Percentiles rank a stretch among this genome's conserved stretches.
Evolutionary conservation across 1,284 basidiomycete genomes (phyloP).

Genomic region (Exsudoporus floridanus): DNA sequence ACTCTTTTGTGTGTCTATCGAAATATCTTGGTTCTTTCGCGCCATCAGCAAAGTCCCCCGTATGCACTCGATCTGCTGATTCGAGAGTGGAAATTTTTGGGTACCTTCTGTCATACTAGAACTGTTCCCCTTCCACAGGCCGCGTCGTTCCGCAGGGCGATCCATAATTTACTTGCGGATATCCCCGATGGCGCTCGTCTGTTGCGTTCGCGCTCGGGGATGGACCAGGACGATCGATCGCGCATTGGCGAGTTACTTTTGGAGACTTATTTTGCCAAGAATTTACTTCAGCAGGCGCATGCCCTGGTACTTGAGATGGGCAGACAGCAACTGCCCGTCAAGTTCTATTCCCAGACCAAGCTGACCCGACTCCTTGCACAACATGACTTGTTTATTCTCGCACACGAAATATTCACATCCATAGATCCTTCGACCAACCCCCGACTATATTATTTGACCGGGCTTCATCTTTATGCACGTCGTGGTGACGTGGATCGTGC

Average conservation of each 20-base stretch:
- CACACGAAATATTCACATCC: constrained; percentile 44
- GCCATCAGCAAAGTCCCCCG: constrained; percentile 37
- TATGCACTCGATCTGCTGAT: constrained; percentile 47
- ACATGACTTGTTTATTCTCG: constrained; percentile 41
- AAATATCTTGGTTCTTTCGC: constrained; percentile 42
- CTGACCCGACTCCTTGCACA: constrained; percentile 49
- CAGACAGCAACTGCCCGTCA: constrained; percentile 36
- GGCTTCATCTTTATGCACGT: constrained; percentile 51
- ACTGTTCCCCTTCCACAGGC: constrained; percentile 11
- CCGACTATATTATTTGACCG: constrained; percentile 41
- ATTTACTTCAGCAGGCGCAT: constrained; percentile 41
- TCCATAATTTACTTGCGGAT: constrained; percentile 32
- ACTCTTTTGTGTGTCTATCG: constrained; percentile 40
- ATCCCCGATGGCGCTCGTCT: constrained; percentile 37
- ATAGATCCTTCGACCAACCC: constrained; percentile 25
- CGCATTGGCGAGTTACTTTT: constrained; percentile 44
- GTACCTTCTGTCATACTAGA: constrained; percentile 29
- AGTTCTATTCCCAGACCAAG: constrained; percentile 32
- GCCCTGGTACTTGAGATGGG: constrained; percentile 46
- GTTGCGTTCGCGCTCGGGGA: constrained; percentile 33
- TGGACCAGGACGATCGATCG: constrained; percentile 30
- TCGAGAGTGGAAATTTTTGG: constrained; percentile 43
- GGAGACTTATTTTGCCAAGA: constrained; percentile 36
- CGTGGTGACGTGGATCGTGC: constrained; percentile 49
- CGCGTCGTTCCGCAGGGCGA: constrained; percentile 35